Evolutionary conservation across 2,329 filamentous ascomycete genomes (phyloP).

Genomic region (Alternaria alternata): DNA sequence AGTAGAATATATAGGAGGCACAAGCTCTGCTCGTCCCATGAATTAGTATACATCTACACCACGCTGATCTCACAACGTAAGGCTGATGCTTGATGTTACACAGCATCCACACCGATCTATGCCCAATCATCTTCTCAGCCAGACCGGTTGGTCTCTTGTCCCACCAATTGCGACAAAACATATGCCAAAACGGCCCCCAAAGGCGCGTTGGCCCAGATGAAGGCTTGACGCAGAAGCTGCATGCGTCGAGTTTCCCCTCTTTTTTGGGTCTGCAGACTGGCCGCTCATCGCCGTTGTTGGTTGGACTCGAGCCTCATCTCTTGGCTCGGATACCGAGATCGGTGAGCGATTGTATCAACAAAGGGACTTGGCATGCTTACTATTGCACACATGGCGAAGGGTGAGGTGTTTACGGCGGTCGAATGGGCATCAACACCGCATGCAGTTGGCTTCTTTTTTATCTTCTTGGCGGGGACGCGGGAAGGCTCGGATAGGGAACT

Average conservation of each 20-base stretch:
- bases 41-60: background rate
- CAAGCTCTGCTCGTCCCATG: background rate
- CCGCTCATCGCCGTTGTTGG: slow-evolving; percentile 1
- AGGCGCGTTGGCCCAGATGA: background rate
- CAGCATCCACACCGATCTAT: background rate
- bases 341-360: background rate
- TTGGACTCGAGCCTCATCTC: background rate
- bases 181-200: background rate
- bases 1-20: background rate
- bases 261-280: background rate
- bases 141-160: background rate
- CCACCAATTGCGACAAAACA: background rate
- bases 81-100: background rate
- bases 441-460: background rate
- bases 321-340: background rate
- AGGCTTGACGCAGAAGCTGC: background rate
- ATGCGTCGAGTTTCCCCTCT: background rate
- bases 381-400: no score
- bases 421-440: background rate
- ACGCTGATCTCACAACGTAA: background rate
- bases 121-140: background rate
- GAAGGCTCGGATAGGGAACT: slow-evolving; percentile 3
- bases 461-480: slow-evolving; percentile 2
- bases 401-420: background rate
- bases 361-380: background rate